Evolutionary conservation across 306 rosid genomes (phyloP), one percentile per base, ranked within the genome.

Genomic region (Trifolium dubium): DNA sequence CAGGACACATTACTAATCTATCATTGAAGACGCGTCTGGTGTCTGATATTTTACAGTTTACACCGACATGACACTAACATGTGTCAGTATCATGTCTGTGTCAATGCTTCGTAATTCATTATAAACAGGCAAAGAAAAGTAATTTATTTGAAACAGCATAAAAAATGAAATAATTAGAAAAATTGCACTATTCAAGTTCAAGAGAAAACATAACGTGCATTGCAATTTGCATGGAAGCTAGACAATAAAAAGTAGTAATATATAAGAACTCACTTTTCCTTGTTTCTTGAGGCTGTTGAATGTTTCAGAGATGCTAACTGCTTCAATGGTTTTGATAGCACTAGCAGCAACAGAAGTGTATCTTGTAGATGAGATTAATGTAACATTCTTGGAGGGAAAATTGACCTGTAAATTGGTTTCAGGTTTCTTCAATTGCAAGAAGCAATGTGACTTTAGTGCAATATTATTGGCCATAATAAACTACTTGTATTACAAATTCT

Each of bases 241-340:
- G 30, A 67, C 2, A 40, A 55, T 37, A 62, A 64, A 41, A 71
- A 54, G 17, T 63, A 54, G 17, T 63, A 62, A n/a, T 10, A 69
- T 35, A 53, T 17, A 53, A 53, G 30, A 12, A 23, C 81, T 71
- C 51, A 92, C 99, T 85, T 88, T 89, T 66, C 95, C 92, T 46
- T 87, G 79, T 60, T 79, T 71, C 51, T 73, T 94, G 75, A 94
- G 51, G 53, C 81, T 89, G 55, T 46, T 71, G 85, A 94, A 94
- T 6, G 97, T 94, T 77, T 87, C 85, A 31, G 97, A 83, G 65
- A 94, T 87, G 30, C 96, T 89, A 30, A 86, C 83, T 31, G 89
- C 15, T 53, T 83, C 62, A 79, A 71, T 55, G 66, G 85, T 62
- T 64, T 81, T 77, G 76, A 81, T 77, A 71, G 96, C 84, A 32